phyloP scores from a whole-genome alignment of 306 rosid species.

The Argentina anserina region DNA sequence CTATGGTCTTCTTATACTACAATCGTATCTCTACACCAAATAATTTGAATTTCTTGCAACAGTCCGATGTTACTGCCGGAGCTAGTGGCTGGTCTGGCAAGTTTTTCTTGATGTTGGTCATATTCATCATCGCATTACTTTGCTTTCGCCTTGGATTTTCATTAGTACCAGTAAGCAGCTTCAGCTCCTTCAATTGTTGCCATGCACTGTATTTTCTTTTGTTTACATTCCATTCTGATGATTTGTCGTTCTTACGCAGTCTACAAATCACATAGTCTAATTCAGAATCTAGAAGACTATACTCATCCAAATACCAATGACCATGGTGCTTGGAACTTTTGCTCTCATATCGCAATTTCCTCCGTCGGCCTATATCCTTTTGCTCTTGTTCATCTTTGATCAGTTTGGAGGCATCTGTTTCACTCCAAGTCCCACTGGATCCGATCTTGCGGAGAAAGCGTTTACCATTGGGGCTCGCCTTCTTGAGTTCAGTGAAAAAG shows the following conservation, averaged over 20 bases:
- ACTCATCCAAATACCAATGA: neutral
- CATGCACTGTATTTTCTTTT: neutral
- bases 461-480: neutral
- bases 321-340: neutral
- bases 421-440: neutral
- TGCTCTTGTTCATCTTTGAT: neutral
- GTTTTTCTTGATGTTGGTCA: neutral
- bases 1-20: neutral
- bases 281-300: neutral
- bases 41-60: neutral
- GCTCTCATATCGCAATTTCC: neutral
- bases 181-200: neutral
- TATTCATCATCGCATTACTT: neutral
- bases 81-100: neutral
- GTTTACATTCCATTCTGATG: neutral
- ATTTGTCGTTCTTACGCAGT: neutral
- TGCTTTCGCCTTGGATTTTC: neutral
- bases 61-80: neutral
- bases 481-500: neutral
- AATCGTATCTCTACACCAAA: neutral
- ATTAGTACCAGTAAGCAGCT: neutral
- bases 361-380: neutral
- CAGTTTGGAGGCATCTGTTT: neutral
- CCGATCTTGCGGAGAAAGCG: neutral
- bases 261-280: neutral